Evolutionary conservation across 345 rosid species (phyloP).

Genomic region (Crucihimalaya himalaica): DNA sequence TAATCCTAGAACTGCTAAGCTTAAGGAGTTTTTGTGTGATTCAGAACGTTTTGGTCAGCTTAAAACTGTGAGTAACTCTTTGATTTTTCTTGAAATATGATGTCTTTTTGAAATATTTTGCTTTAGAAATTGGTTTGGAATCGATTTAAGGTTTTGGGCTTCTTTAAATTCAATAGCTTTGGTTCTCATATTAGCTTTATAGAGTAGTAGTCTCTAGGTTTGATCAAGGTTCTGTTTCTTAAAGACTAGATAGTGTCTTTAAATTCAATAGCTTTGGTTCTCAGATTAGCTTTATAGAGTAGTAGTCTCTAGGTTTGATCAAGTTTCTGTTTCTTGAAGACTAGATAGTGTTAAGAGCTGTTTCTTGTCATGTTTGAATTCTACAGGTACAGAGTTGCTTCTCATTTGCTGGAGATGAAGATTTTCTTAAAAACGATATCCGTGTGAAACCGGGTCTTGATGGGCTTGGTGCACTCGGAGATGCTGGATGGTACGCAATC

Average conservation of each 20-base stretch:
- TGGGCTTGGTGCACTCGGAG: conserved; percentile 88
- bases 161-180: background rate
- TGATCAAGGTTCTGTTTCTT: too few species aligned
- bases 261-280: background rate
- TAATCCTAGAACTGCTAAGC: conserved; percentile 66
- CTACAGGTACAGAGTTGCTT: conserved; percentile 68
- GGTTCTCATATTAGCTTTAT: background rate
- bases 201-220: background rate
- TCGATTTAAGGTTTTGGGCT: background rate
- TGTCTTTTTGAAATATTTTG: background rate
- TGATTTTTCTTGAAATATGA: background rate
- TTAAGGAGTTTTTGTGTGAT: conserved; percentile 63
- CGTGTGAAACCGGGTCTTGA: conserved; percentile 92
- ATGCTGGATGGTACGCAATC: conserved; percentile 82
- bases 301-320: background rate
- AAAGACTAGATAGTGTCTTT: background rate
- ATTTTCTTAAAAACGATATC: conserved; percentile 72
- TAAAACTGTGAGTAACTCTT: conserved; percentile 44
- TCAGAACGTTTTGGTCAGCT: conserved; percentile 71
- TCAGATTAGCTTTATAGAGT: conserved; percentile 4
- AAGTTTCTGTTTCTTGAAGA: background rate
- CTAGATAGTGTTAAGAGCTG: background rate
- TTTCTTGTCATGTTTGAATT: background rate
- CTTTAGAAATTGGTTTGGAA: background rate
- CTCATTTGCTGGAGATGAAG: conserved; percentile 51